Evolutionary conservation across 148 eudicot genomes (phyloP).

Genomic region (Vaccinium darrowii): DNA sequence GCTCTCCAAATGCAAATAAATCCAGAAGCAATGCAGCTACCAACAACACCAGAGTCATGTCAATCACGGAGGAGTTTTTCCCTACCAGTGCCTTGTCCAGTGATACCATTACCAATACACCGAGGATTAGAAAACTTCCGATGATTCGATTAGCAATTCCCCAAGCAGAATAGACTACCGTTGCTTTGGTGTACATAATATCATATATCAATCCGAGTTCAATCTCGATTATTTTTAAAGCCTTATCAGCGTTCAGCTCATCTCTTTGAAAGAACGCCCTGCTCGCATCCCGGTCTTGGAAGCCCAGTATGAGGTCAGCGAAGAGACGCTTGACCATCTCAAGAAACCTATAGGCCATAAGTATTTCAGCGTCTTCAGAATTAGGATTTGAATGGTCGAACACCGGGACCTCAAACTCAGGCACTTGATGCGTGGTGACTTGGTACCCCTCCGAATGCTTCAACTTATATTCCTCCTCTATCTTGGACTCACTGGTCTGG

Average conservation of each 20-base stretch:
- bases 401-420: not conserved
- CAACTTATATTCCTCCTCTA: not conserved
- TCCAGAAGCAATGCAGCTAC: not conserved
- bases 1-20: not conserved
- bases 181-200: no score
- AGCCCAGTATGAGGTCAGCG: not conserved
- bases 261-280: not conserved
- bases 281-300: not conserved
- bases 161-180: not conserved
- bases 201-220: no score
- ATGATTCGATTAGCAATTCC: not conserved
- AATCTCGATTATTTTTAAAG: no score
- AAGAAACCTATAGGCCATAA: not conserved
- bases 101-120: not conserved
- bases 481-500: not conserved
- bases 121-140: not conserved
- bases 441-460: constrained; percentile 17
- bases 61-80: not conserved
- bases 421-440: not conserved
- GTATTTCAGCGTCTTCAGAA: not conserved
- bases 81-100: not conserved
- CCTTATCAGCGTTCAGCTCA: fast-evolving
- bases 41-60: not conserved
- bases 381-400: not conserved
- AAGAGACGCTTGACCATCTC: not conserved